Base-by-base conservation (phyloP, 208 protist species). In the Leishmania major region DNA sequence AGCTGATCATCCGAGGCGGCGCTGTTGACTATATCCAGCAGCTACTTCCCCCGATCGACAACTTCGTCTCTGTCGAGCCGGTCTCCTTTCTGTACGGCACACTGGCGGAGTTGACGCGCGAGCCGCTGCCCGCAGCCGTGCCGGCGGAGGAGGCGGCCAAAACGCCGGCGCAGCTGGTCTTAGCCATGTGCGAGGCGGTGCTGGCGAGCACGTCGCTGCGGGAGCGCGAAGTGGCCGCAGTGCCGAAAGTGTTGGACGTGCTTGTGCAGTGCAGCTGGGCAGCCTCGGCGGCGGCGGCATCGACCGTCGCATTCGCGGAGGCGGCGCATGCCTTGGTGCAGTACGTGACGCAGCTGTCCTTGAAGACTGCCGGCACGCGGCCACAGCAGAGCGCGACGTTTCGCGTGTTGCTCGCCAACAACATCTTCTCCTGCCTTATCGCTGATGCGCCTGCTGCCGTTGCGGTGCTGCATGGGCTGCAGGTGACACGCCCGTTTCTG, bases 41-140 rank as follows among this genome's bases (percentile, higher is more conserved):
- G 69, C 91, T 98, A 76, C 88, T 99, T 37, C 87, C 94, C 37
- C 94, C 96, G 53, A 76, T 98, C 17, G 96, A 99, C 80, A 98
- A 98, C 88, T 98, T 92, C 81, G 88, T 94, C 66, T 94, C 84
- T 2, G 92, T 95, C 31, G 93, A 95, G 67, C 93, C 95, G 0
- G 62, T 89, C 25, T 53, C 64, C 22, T 98, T 99, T 75, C 69
- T 88, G 87, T 78, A 82, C 81, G 67, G 79, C 88, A 82, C 37
- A 69, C 88, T 71, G 67, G 75, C 75, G 45, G 80, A 82, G 79
- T 37, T 80, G 69, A 59, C 80, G 62, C 78, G 47, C 40, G 82
- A 80, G 77, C 79, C 67, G 45, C 78, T 80, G 76, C 80, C 84
- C 22, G 79, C 82, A 22, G 64, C 57, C 8, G 81, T 82, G 78